A percentile compares a stretch with the other conserved stretches of the same genome.
Conservation (phyloP, 2,329 filamentous ascomycete genomes). For the Cladosporium velox region DNA sequence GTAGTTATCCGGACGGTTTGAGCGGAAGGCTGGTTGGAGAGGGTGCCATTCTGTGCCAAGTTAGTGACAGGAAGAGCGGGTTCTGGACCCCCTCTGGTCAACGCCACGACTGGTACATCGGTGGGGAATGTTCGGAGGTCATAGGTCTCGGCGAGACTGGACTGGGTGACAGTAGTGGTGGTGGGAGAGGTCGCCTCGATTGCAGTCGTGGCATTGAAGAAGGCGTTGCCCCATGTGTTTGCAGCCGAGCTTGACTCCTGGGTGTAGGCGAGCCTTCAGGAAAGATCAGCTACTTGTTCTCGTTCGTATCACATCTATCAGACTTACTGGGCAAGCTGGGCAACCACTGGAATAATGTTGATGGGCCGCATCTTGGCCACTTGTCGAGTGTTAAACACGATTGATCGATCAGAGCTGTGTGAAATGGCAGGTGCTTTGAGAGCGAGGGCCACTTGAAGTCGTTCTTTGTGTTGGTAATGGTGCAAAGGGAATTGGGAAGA, state of each 20-base stretch:
- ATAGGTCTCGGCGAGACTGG: not conserved
- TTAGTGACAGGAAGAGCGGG: not conserved
- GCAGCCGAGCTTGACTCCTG: not conserved
- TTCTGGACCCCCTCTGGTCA: not conserved
- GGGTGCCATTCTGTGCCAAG: not conserved
- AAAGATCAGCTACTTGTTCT: not conserved
- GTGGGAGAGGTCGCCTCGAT: not conserved
- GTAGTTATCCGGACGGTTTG: not conserved
- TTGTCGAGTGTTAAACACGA: too few relatives aligned
- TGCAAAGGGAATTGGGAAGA: not conserved
- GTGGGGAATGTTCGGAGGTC: not conserved
- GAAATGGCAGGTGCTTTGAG: not conserved
- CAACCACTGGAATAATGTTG: not conserved
- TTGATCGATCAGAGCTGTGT: not conserved
- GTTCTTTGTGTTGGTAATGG: not conserved
- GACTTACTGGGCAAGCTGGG: constrained; percentile 5
- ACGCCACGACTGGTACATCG: not conserved
- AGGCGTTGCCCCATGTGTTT: not conserved
- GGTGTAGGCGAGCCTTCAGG: not conserved
- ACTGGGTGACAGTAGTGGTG: not conserved
- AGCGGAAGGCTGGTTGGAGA: not conserved
- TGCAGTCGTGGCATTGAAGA: not conserved
- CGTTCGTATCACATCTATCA: not conserved
- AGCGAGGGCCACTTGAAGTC: not conserved
- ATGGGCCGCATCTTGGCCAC: not conserved